These are phyloP conservation scores for Aspergillus asperescens DNA, from an alignment of 495 filamentous ascomycete genomes.

Conservation along the genomic window DNA sequence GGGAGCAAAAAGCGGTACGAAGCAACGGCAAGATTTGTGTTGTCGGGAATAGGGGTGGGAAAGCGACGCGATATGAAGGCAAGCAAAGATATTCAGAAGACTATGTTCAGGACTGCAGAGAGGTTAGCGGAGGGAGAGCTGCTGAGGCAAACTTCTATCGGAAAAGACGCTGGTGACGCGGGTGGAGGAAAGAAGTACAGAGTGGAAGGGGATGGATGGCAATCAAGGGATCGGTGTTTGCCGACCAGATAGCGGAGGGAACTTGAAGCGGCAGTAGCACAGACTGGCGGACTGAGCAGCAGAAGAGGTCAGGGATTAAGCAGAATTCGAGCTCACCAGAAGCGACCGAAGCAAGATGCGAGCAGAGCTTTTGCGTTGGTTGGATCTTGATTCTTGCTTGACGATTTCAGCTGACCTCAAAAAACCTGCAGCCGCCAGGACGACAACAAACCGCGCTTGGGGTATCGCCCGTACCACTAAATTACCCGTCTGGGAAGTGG, in stretches of 20 bases:
- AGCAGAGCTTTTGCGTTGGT: not conserved
- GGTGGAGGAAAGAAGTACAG: constrained; percentile 12
- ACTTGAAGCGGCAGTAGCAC: constrained; percentile 3
- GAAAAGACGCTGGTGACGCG: constrained; percentile 12
- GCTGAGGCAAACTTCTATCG: constrained; percentile 6
- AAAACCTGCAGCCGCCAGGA: not conserved
- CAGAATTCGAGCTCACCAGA: constrained; percentile 1
- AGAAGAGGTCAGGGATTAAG: not conserved
- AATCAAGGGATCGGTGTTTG: constrained; percentile 19
- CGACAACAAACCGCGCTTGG: constrained; percentile 5
- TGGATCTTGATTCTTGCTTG: not conserved
- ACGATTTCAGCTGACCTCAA: constrained; percentile 5
- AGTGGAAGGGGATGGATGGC: constrained; percentile 1
- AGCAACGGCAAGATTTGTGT: constrained; percentile 6
- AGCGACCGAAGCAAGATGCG: constrained; percentile 3
- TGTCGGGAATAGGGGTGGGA: not conserved
- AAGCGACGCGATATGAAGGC: constrained; percentile 3
- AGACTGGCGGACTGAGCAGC: not conserved
- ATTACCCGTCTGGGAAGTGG: not conserved
- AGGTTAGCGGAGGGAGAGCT: not conserved
- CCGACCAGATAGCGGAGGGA: not conserved
- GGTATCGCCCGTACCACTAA: not conserved
- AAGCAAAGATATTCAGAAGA: not conserved
- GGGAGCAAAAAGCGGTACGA: constrained; percentile 11
- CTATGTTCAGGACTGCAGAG: not conserved